Percentiles rank a stretch among this genome's conserved stretches.
These are phyloP conservation scores for Selenicereus undatus DNA, from an alignment of 148 eudicot genomes.

Conservation along the genomic window DNA sequence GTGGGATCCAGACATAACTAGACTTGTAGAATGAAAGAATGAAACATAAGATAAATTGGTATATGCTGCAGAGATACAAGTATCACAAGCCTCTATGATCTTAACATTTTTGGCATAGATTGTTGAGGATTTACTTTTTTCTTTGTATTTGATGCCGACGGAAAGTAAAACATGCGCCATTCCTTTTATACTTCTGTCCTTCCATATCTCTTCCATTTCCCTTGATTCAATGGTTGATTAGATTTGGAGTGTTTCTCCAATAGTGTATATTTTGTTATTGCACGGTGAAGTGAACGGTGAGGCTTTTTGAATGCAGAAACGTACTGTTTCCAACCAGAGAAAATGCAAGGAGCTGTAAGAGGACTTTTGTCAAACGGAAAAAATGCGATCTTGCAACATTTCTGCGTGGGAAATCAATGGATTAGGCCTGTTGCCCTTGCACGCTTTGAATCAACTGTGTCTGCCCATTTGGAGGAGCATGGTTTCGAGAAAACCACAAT, in stretches of 20 bases:
- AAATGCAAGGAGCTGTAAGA: constrained; percentile 73
- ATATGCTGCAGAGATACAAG: background rate
- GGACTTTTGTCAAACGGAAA: constrained; percentile 61
- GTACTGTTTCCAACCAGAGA: constrained; percentile 4
- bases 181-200: background rate
- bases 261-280: background rate
- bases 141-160: background rate
- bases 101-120: background rate
- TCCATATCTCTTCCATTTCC: background rate
- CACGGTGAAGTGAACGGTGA: background rate
- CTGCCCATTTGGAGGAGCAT: constrained; percentile 81
- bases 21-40: background rate
- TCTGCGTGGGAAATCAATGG: constrained; percentile 58
- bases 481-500: constrained; percentile 97
- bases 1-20: background rate
- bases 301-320: background rate
- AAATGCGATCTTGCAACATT: constrained; percentile 67
- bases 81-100: background rate
- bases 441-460: constrained; percentile 58
- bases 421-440: constrained; percentile 48
- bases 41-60: background rate
- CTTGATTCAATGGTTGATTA: background rate
- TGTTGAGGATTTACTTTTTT: background rate
- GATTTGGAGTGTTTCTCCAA: background rate
- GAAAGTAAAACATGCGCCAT: background rate